Base-by-base conservation (phyloP, 495 filamentous ascomycete species). In the Penicillium alfredii region DNA sequence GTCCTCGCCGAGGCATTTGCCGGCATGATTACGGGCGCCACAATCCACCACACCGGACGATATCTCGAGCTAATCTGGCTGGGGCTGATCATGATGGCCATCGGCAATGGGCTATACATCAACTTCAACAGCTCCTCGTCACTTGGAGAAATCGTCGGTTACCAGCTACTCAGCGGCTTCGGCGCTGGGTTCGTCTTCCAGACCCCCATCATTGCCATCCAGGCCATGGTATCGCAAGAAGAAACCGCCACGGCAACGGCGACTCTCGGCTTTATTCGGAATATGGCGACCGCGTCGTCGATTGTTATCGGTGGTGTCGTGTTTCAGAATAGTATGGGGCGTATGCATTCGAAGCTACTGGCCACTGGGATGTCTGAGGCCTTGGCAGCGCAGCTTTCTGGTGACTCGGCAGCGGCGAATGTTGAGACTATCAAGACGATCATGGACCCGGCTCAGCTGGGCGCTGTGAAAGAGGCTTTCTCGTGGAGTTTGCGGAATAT, bases 271-370 rank as follows among this genome's bases (percentile, higher is more conserved):
- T 89, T 90, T 54, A 66, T 85, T 21, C 75, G 86, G 3, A 81
- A 84, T 45, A 62, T 94, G 4, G 78, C 77, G 1, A 85, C 79
- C 0, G 69, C 81, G 8, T 73, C 83, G 14, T 80, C 78, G 5
- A 76, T 92, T 16, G 84, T 88, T 13, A 73, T 92, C 15, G 88
- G 88, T 10, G 76, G 83, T 9, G 84, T 88, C 2, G 77, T 94
- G 18, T 93, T 93, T 54, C 72, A 76, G 43, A 77, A 79, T 35
- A 63, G 74, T 27, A 82, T 84, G 78, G 35, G 50, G 12, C 32
- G 49, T 21, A 68, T 53, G 26, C 50, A 51, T 4, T 24, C 57
- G 0, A 43, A 28, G 2, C 63, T 82, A 2, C 36, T 44, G 3
- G 61, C 62, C 4, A 64, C 69, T 8, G 78, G 77, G 2, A 56